Percentiles rank a stretch among this genome's conserved stretches.
Conservation (phyloP, 306 rosid genomes). For the Urtica urens region DNA sequence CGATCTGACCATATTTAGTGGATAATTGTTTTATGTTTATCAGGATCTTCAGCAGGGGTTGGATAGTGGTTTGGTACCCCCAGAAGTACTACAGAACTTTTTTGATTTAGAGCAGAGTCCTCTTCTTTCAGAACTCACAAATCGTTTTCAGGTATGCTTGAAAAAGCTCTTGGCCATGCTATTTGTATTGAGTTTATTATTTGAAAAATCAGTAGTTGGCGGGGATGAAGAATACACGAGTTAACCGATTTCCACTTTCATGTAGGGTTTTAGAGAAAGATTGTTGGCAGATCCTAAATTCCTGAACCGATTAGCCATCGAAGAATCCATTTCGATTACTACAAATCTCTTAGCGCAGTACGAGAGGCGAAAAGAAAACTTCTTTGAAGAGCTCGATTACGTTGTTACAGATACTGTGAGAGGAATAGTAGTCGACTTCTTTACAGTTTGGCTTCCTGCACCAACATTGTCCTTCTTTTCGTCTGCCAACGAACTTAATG, state of each 20-base stretch:
- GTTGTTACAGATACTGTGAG: constrained; percentile 76
- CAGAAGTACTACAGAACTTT: constrained; percentile 84
- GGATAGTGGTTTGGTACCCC: constrained; percentile 94
- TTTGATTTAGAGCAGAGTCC: constrained; percentile 92
- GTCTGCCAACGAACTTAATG: constrained; percentile 42
- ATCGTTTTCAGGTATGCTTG: constrained; percentile 72
- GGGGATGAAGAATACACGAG: no score
- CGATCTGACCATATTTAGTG: no score
- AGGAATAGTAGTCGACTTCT: constrained; percentile 80
- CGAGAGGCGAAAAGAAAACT: constrained; percentile 73
- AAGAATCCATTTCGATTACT: constrained; percentile 80
- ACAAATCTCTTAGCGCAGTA: constrained; percentile 80
- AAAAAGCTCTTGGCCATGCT: constrained; percentile 11
- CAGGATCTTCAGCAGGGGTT: constrained; percentile 96
- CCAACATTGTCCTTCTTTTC: constrained; percentile 90
- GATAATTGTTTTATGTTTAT: constrained; percentile 19
- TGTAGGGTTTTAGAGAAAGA: constrained; percentile 98
- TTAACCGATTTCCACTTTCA: constrained; percentile 17
- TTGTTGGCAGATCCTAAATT: constrained; percentile 94
- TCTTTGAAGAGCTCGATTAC: constrained; percentile 77
- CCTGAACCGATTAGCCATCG: constrained; percentile 86
- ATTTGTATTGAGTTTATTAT: not conserved
- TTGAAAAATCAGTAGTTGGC: no score
- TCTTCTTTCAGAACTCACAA: constrained; percentile 68
- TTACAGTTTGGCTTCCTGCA: constrained; percentile 99